Evolutionary conservation across 208 protist genomes (phyloP), one percentile per base, ranked within the genome.

Genomic region (Trypanosoma lewisi): DNA sequence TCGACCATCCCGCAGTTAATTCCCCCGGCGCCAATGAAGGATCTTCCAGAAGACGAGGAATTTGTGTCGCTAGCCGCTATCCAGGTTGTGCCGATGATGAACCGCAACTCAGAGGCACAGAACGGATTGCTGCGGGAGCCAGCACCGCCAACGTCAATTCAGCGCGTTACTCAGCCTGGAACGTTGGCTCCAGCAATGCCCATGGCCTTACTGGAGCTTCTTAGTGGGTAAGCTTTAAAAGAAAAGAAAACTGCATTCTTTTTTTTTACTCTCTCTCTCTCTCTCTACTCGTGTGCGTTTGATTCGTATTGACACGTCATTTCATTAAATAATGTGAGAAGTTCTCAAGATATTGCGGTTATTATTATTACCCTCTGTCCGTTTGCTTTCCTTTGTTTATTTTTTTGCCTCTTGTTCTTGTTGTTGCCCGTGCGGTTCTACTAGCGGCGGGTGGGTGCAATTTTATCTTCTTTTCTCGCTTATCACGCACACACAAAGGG

Each of bases 101-200:
- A 89, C 54, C 85, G 83, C 52, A 68, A 50, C 30, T 36, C 60
- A 33, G 89, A 95, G 72, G 82, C 85, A 8, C 73, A 56, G 25
- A 74, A 85, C 45, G 89, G 86, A 9, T 57, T 95, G 12, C 63
- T 95, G 23, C 85, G 84, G 76, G 85, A 95, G 72, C 89, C 89
- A 5, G 72, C 63, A 1, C 67, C 89, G 37, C 89, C 89, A 37
- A 54, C 71, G 9, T 53, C 61, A 2, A 77, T 87, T 37, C 64
- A 71, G 16, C 76, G 80, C 14, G 89, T 89, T 11, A 95, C 89
- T 3, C 77, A 80, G 63, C 82, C 88, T 9, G 84, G 84, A 39
- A 78, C 78, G 27, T 67, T 67, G 4, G 74, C 80, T 0, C 89
- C 89, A 5, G 71, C 84, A 0, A 81, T 95, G 63, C 86, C 86